Evolutionary conservation across 2,329 filamentous ascomycete species (phyloP).

Genomic region (Aspergillus costaricaensis): DNA sequence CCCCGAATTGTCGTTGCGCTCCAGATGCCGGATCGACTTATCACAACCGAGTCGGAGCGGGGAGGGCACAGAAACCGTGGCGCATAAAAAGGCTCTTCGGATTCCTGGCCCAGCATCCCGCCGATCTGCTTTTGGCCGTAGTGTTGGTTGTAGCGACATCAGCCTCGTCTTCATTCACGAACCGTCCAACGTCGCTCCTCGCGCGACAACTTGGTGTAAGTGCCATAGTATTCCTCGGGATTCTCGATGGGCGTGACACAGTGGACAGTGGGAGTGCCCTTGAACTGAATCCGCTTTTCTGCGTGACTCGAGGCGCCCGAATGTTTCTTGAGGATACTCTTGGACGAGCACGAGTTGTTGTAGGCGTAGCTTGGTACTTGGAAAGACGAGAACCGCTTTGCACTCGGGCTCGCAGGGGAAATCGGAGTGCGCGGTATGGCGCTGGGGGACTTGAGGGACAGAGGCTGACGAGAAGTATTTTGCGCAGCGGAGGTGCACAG

Average conservation of each 20-base stretch:
- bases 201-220: constrained; percentile 47
- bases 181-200: constrained; percentile 51
- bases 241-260: constrained; percentile 53
- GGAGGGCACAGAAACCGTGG: not conserved
- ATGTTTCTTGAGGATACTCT: constrained; percentile 52
- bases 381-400: constrained; percentile 45
- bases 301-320: constrained; percentile 19
- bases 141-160: not conserved
- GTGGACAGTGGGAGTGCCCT: constrained; percentile 47
- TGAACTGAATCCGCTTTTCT: constrained; percentile 47
- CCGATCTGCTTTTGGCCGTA: not conserved
- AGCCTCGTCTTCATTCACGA: constrained; percentile 34
- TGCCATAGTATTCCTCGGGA: constrained; percentile 51
- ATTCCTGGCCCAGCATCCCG: not conserved
- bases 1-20: constrained; percentile 1
- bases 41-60: constrained; percentile 11
- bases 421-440: constrained; percentile 45
- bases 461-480: constrained; percentile 36
- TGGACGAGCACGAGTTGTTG: constrained; percentile 46
- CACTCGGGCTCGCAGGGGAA: constrained; percentile 46
- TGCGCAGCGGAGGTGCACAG: constrained; percentile 47
- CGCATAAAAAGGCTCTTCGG: not conserved
- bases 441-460: constrained; percentile 48
- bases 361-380: constrained; percentile 46
- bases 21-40: constrained; percentile 5